Conservation (phyloP, 345 rosid species). For the Draba incana region DNA sequence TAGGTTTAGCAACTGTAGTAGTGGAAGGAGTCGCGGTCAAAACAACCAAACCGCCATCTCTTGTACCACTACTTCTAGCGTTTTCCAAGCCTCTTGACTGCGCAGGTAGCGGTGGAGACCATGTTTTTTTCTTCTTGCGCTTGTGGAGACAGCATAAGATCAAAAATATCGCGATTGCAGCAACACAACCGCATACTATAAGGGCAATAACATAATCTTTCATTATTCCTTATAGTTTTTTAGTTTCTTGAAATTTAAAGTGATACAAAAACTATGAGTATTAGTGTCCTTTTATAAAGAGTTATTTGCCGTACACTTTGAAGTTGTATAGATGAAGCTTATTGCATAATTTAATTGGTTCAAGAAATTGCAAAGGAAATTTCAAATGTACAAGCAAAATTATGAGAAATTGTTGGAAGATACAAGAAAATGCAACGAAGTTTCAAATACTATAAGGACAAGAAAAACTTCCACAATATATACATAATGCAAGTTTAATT, state of each 20-base stretch:
- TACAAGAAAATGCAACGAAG: no score
- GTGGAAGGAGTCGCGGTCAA: constrained; percentile 22
- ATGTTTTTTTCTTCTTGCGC: constrained; percentile 7
- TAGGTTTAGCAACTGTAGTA: constrained; percentile 22
- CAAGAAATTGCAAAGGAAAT: no score
- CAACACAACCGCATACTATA: constrained; percentile 33
- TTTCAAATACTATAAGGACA: no score
- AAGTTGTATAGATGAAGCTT: neutral
- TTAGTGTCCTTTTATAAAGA: constrained; percentile 14
- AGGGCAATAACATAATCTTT: constrained; percentile 30
- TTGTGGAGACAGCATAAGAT: constrained; percentile 15
- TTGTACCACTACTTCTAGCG: constrained; percentile 19
- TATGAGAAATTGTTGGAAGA: no score
- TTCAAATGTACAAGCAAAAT: no score
- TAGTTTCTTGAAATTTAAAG: neutral
- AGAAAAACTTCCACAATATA: no score
- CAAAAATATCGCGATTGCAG: constrained; percentile 8
- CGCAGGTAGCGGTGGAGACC: neutral
- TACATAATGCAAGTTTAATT: no score
- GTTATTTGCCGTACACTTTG: neutral
- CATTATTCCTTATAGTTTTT: constrained; percentile 13
- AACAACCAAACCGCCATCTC: constrained; percentile 32
- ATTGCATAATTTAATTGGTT: neutral
- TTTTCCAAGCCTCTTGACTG: constrained; percentile 29
- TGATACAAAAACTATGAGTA: neutral